These are phyloP conservation scores for Novakomyces olei DNA, from an alignment of 805 yeast genomes.

Conservation along the genomic window DNA sequence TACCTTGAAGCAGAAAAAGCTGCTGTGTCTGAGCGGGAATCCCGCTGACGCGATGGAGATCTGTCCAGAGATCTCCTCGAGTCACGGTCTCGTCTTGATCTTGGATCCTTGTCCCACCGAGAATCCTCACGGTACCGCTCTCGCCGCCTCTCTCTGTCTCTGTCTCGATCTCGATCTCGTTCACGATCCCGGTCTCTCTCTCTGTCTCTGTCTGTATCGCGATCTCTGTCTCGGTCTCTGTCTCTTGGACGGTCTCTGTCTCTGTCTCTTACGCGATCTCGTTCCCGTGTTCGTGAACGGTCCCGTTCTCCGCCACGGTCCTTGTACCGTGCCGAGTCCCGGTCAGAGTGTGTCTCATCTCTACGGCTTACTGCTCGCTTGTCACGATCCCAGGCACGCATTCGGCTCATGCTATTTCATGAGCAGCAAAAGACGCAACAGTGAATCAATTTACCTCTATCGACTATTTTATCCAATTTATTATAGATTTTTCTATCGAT, in stretches of 20 bases:
- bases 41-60: slow-evolving; percentile 1
- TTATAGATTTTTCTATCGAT: no score
- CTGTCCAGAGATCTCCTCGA: slow-evolving; percentile 5
- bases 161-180: slow-evolving; percentile 6
- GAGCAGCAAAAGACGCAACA: no score
- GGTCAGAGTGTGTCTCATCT: no score
- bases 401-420: no score
- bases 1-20: neutral
- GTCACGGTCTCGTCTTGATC: slow-evolving; percentile 1
- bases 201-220: slow-evolving; percentile 7
- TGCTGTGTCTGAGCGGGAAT: neutral
- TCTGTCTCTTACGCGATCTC: slow-evolving; percentile 6
- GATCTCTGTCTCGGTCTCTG: slow-evolving; percentile 7
- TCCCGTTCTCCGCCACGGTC: no score
- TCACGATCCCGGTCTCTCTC: slow-evolving; percentile 6
- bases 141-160: slow-evolving; percentile 6
- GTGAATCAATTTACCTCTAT: no score
- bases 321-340: no score
- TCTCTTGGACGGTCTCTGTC: slow-evolving; percentile 7
- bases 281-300: no score
- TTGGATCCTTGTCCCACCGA: neutral
- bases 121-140: slow-evolving; percentile 9
- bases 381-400: no score
- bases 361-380: no score
- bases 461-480: no score